Evolutionary conservation across 2,329 filamentous ascomycete species (phyloP).

Genomic region (Diaporthe citriasiana): DNA sequence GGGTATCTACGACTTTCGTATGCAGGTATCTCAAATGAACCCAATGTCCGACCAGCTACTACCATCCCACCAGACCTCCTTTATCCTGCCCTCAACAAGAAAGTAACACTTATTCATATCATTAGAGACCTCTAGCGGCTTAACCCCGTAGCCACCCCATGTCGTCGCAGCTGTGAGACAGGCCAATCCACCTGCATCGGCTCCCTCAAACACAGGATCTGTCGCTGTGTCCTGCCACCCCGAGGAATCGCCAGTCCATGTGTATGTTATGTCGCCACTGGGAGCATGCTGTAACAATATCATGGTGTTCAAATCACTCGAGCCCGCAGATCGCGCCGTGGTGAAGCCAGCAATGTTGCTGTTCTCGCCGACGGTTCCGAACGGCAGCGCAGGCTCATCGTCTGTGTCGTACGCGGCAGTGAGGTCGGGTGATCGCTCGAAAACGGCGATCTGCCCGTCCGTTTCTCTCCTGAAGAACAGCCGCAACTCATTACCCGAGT

Average conservation of each 20-base stretch:
- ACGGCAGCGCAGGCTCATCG: constrained; percentile 7
- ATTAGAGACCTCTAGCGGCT: constrained; percentile 21
- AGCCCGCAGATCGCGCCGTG: background rate
- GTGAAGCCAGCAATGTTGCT: constrained; percentile 16
- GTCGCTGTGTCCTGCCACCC: constrained; percentile 8
- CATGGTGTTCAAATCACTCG: constrained; percentile 15
- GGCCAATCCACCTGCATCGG: background rate
- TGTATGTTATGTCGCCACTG: constrained; percentile 6
- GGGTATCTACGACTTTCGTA: background rate
- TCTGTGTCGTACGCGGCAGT: constrained; percentile 4
- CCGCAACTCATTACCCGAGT: constrained; percentile 10
- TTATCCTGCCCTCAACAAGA: background rate
- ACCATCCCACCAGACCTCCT: constrained; percentile 21
- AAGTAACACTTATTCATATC: constrained; percentile 30
- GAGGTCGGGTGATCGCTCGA: constrained; percentile 1
- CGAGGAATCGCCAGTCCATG: background rate
- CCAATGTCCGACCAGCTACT: constrained; percentile 5
- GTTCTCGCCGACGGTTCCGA: constrained; percentile 4
- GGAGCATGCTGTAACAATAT: background rate
- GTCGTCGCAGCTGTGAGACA: constrained; percentile 19
- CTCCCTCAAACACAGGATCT: constrained; percentile 8
- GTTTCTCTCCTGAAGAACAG: constrained; percentile 25
- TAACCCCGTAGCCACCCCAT: constrained; percentile 8
- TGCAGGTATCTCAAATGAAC: constrained; percentile 1
- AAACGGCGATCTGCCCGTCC: constrained; percentile 21